Percentiles rank a stretch among this genome's conserved stretches.
These are phyloP conservation scores for Cerrena zonata DNA, from an alignment of 1,284 basidiomycete species.

Conservation along the genomic window DNA sequence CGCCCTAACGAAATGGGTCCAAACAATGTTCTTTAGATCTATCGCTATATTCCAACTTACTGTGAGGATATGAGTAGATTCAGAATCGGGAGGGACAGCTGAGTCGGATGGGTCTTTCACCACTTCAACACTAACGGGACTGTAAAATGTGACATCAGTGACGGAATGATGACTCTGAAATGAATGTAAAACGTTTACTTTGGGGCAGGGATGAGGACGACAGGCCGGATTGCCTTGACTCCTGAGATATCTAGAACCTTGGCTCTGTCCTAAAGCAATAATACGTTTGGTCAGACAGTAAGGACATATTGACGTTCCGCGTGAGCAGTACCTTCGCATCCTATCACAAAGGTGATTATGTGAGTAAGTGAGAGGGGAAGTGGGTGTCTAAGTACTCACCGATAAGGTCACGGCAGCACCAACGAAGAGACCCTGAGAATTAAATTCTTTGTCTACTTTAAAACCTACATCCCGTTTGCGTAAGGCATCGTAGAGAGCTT, in stretches of 20 bases:
- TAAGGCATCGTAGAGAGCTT: slow-evolving; percentile 33
- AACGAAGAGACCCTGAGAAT: slow-evolving; percentile 36
- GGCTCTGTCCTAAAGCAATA: slow-evolving; percentile 17
- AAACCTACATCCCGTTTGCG: slow-evolving; percentile 31
- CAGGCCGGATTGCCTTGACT: slow-evolving; percentile 28
- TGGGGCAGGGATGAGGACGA: slow-evolving; percentile 22
- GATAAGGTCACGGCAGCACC: slow-evolving; percentile 38
- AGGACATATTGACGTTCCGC: background rate
- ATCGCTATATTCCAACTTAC: too few relatives aligned
- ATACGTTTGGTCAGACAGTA: background rate
- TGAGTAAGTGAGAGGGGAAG: background rate
- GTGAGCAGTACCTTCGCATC: background rate
- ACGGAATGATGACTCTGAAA: background rate
- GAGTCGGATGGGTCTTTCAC: slow-evolving; percentile 31
- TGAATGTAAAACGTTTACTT: slow-evolving; percentile 16
- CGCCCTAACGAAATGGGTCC: slow-evolving; percentile 27
- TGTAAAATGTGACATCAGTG: slow-evolving; percentile 12
- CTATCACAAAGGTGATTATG: background rate
- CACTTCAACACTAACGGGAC: slow-evolving; percentile 25
- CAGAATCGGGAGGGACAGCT: slow-evolving; percentile 26
- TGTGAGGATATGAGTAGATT: slow-evolving; percentile 33
- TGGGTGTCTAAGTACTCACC: slow-evolving; percentile 15
- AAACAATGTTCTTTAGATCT: too few relatives aligned
- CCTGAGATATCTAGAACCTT: slow-evolving; percentile 22
- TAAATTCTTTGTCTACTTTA: slow-evolving; percentile 36